A percentile compares a stretch with the other conserved stretches of the same genome.
Conservation (phyloP, 108 stramenopile species). For the Bacterosira constricta region DNA sequence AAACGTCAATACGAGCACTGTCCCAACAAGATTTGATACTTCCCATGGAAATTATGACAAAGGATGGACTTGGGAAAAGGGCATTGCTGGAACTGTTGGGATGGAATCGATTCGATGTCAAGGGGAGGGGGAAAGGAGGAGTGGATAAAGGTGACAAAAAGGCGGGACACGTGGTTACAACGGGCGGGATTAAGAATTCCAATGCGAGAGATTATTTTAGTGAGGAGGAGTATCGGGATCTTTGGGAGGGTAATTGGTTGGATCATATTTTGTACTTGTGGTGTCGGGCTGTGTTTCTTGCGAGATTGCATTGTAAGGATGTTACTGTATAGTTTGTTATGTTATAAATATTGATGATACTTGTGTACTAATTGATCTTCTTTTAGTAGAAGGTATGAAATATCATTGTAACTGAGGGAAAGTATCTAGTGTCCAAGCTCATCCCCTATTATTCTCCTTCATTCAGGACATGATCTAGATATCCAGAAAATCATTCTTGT, state of each 20-base stretch:
- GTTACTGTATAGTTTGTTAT: too few relatives aligned
- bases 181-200: constrained; percentile 36
- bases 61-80: constrained; percentile 4
- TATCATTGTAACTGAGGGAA: too few relatives aligned
- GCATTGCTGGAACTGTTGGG: constrained; percentile 22
- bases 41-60: constrained; percentile 47
- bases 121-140: not conserved
- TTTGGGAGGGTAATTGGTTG: constrained; percentile 52
- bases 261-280: constrained; percentile 51
- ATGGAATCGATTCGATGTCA: constrained; percentile 34
- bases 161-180: constrained; percentile 39
- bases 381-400: too few relatives aligned
- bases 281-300: constrained; percentile 47
- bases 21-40: constrained; percentile 35
- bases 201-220: constrained; percentile 29
- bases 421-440: too few relatives aligned
- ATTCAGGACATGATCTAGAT: too few relatives aligned
- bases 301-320: too few relatives aligned
- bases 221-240: constrained; percentile 26
- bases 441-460: too few relatives aligned
- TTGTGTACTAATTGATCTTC: too few relatives aligned
- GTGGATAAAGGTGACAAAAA: not conserved
- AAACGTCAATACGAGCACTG: constrained; percentile 37
- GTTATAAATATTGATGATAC: too few relatives aligned
- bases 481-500: too few relatives aligned